These are phyloP conservation scores for Xylaria sp. DNA, from an alignment of 2,329 filamentous ascomycete species.

Conservation along the genomic window DNA sequence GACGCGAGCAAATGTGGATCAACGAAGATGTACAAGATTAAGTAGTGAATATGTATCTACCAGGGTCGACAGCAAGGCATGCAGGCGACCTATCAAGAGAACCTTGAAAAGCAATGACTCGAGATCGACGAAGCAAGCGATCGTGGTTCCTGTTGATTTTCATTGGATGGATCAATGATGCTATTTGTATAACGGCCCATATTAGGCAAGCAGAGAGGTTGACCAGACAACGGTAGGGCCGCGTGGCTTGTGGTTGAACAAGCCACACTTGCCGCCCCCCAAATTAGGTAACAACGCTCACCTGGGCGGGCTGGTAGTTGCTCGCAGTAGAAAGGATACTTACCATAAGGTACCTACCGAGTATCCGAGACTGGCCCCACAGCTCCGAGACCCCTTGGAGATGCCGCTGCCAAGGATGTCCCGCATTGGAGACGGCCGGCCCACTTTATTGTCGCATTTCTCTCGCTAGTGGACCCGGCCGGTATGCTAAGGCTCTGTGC, in stretches of 20 bases:
- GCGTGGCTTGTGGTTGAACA: neutral
- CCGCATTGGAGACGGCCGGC: conserved; percentile 13
- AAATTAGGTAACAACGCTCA: no score
- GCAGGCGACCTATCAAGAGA: no score
- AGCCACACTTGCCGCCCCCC: conserved; percentile 16
- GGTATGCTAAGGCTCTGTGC: neutral
- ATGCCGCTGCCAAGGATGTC: conserved; percentile 14
- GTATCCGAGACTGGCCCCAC: conserved; percentile 1
- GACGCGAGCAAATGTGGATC: neutral
- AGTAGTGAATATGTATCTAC: no score
- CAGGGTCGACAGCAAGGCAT: no score
- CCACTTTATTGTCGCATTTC: conserved; percentile 5
- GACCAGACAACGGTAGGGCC: neutral
- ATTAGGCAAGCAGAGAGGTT: neutral
- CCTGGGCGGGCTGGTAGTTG: no score
- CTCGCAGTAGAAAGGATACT: no score
- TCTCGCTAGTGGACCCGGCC: neutral
- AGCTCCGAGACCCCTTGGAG: conserved; percentile 7
- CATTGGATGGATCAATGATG: neutral
- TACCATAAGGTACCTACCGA: neutral
- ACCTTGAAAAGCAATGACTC: no score
- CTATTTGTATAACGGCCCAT: conserved; percentile 4
- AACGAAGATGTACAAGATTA: neutral
- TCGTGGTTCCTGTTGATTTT: neutral
- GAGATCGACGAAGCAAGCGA: no score